Evolutionary conservation across 306 rosid genomes (phyloP).

Genomic region (Prunus padus): DNA sequence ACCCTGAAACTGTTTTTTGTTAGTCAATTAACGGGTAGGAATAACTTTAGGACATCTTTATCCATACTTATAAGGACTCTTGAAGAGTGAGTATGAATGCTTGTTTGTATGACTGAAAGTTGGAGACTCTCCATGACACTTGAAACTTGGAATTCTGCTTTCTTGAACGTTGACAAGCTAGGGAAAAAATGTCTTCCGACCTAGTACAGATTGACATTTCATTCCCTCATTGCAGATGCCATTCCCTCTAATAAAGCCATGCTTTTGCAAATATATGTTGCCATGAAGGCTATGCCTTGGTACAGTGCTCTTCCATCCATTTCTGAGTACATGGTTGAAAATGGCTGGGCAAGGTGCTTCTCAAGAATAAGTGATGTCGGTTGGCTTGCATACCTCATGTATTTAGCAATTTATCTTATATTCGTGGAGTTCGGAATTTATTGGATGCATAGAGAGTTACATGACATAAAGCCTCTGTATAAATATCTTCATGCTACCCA

Average conservation of each 20-base stretch:
- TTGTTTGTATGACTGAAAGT: neutral
- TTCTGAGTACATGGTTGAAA: slow-evolving; percentile 75
- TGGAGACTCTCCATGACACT: neutral
- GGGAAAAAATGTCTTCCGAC: neutral
- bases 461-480: slow-evolving; percentile 91
- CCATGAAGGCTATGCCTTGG: slow-evolving; percentile 94
- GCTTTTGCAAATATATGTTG: slow-evolving; percentile 75
- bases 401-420: slow-evolving; percentile 55
- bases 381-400: slow-evolving; percentile 49
- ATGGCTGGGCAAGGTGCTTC: slow-evolving; percentile 73
- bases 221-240: slow-evolving; percentile 59
- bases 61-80: neutral
- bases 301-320: slow-evolving; percentile 69
- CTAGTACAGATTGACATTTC: neutral
- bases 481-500: slow-evolving; percentile 87
- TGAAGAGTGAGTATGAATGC: neutral
- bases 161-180: neutral
- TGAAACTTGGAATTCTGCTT: neutral
- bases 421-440: slow-evolving; percentile 84
- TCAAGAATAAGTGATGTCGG: slow-evolving; percentile 64
- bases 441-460: slow-evolving; percentile 94
- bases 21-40: neutral
- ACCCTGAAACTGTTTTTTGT: neutral
- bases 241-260: slow-evolving; percentile 76
- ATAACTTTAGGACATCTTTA: neutral